Conservation (phyloP, 495 filamentous ascomycete genomes). For the Trichoderma orchidacearum region DNA sequence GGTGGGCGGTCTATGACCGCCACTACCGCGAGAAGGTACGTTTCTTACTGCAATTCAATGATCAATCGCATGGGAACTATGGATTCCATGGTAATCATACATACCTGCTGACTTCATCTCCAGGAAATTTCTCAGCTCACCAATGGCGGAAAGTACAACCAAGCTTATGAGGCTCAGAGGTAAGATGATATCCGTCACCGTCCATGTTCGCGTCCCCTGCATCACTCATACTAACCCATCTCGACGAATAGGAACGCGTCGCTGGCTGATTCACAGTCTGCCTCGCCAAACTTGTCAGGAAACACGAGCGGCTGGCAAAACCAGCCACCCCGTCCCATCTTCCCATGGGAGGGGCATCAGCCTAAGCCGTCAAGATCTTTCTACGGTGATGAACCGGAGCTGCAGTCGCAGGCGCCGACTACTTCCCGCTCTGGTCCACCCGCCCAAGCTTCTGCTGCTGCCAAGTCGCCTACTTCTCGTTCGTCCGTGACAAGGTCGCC, state of each 20-base stretch:
- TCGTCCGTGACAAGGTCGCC: slow-evolving; percentile 21
- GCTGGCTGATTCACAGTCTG: background rate
- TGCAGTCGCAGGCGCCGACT: slow-evolving; percentile 5
- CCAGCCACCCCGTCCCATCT: slow-evolving; percentile 50
- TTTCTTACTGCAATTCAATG: slow-evolving; percentile 7
- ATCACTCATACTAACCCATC: background rate
- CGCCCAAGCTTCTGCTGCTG: too few relatives aligned
- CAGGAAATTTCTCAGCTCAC: slow-evolving; percentile 1
- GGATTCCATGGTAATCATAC: background rate
- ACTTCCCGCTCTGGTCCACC: slow-evolving; percentile 42
- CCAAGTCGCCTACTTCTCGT: slow-evolving; percentile 8
- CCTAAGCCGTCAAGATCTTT: slow-evolving; percentile 45
- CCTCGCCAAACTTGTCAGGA: background rate
- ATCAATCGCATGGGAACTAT: too few relatives aligned
- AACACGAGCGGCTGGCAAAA: slow-evolving; percentile 5
- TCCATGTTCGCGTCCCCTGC: background rate
- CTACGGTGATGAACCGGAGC: background rate
- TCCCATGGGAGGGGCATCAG: slow-evolving; percentile 69
- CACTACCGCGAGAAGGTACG: slow-evolving; percentile 54
- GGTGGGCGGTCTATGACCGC: slow-evolving; percentile 87
- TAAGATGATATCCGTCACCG: too few relatives aligned
- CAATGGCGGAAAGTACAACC: background rate
- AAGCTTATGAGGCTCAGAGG: background rate
- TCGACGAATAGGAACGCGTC: background rate
- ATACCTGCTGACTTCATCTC: background rate